Percentiles rank a stretch among this genome's conserved stretches.
Evolutionary conservation across 2,329 filamentous ascomycete genomes (phyloP).

Genomic region (Teratosphaeria destructans): DNA sequence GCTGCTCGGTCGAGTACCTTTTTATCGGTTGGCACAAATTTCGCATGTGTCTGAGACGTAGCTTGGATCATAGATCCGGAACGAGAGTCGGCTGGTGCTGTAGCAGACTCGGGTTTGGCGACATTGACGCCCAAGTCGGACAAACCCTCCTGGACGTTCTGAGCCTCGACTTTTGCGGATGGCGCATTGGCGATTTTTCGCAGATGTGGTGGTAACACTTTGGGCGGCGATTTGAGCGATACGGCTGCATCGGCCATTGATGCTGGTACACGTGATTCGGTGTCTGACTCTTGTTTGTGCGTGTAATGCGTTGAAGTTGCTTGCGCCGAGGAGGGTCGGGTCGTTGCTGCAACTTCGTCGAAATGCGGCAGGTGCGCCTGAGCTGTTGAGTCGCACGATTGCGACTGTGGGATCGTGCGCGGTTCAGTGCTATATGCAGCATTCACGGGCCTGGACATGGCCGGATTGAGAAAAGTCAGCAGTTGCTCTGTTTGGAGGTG

Average conservation of each 20-base stretch:
- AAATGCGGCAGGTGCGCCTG: background rate
- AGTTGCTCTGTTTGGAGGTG: background rate
- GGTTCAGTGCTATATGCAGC: background rate
- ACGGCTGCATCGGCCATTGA: background rate
- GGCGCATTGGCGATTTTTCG: background rate
- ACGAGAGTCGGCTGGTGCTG: background rate
- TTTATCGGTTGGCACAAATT: background rate
- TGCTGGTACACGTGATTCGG: background rate
- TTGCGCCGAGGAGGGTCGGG: background rate
- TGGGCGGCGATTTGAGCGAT: background rate
- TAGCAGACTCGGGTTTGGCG: conserved; percentile 6
- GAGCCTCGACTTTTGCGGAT: background rate
- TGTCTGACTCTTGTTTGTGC: background rate
- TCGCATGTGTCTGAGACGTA: background rate
- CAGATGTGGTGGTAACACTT: background rate
- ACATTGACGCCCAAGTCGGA: conserved; percentile 8
- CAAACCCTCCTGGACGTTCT: conserved; percentile 10
- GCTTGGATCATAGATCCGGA: background rate
- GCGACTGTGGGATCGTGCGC: background rate
- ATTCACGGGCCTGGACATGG: background rate
- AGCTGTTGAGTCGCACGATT: background rate
- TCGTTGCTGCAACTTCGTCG: background rate
- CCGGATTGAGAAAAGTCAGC: background rate
- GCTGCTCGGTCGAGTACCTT: background rate
- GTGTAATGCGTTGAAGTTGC: background rate